Conservation (phyloP, 2,329 filamentous ascomycete species). For the Emmonsiellopsis sp. region DNA sequence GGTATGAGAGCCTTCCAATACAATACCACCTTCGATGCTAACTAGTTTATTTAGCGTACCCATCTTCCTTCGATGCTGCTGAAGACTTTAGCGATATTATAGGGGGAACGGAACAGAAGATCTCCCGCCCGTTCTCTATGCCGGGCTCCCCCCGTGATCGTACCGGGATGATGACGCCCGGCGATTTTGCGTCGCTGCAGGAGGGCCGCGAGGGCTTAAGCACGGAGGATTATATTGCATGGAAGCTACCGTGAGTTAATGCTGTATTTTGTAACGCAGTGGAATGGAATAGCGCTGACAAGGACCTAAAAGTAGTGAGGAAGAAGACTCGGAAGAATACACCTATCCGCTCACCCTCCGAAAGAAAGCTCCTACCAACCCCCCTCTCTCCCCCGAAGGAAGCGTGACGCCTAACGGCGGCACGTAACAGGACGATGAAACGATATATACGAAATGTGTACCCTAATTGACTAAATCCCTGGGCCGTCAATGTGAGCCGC, state of each 20-base stretch:
- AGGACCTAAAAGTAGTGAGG: conserved; percentile 56
- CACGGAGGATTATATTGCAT: conserved; percentile 96
- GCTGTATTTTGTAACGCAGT: conserved; percentile 33
- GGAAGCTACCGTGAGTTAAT: conserved; percentile 76
- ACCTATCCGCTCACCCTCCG: conserved; percentile 60
- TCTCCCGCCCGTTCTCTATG: conserved; percentile 85
- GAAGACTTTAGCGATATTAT: conserved; percentile 86
- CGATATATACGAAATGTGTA: neutral
- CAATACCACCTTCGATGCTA: neutral
- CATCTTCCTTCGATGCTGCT: conserved; percentile 65
- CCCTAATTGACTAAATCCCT: neutral
- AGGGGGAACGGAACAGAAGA: conserved; percentile 86
- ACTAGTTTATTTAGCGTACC: conserved; percentile 55
- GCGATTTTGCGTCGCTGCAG: conserved; percentile 92
- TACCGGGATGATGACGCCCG: conserved; percentile 96
- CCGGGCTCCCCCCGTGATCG: conserved; percentile 86
- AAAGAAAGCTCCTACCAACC: conserved; percentile 31
- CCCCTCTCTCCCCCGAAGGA: conserved; percentile 23
- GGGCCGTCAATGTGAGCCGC: no score
- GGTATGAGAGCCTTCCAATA: conserved; percentile 20
- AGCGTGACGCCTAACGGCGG: conserved; percentile 1
- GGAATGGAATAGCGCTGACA: conserved; percentile 21
- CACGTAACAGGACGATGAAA: neutral
- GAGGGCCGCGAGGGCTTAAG: conserved; percentile 86
- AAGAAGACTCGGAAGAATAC: conserved; percentile 80